Conservation (phyloP, 139 green algal species). For the Pseudopediastrum boryanum region DNA sequence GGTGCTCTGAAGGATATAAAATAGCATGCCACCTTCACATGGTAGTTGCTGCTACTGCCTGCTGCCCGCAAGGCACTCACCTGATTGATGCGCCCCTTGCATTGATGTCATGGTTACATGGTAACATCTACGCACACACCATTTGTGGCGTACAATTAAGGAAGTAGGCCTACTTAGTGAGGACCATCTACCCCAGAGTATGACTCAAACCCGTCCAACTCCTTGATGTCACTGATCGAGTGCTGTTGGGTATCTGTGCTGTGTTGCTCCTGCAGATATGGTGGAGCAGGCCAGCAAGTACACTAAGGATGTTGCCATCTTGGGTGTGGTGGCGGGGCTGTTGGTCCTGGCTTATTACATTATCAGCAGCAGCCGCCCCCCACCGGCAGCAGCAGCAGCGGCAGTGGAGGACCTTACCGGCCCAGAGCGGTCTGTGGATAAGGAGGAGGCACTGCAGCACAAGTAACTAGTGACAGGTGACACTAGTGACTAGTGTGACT, state of each 20-base stretch:
- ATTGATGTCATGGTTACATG: background rate
- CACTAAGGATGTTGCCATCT: conserved; percentile 45
- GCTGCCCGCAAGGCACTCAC: no score
- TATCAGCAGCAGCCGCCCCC: background rate
- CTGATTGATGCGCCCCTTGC: background rate
- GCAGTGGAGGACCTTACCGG: background rate
- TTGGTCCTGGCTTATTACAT: conserved; percentile 22
- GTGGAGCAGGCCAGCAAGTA: conserved; percentile 43
- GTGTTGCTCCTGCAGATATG: conserved; percentile 43
- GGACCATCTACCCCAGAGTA: background rate
- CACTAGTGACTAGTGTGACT: no score
- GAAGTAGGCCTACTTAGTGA: background rate
- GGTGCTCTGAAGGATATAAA: no score
- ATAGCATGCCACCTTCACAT: no score
- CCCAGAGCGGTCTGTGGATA: no score
- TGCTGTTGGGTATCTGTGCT: background rate
- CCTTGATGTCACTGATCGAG: background rate
- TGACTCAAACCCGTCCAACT: background rate
- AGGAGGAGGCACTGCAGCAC: conserved; percentile 27
- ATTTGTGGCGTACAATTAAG: background rate
- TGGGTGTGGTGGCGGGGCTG: conserved; percentile 30
- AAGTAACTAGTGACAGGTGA: no score
- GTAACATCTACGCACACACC: background rate
- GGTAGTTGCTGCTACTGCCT: no score
- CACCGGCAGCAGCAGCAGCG: conserved; percentile 3